These are phyloP conservation scores for Monoraphidium neglectum DNA, from an alignment of 139 green algal species.

Conservation along the genomic window DNA sequence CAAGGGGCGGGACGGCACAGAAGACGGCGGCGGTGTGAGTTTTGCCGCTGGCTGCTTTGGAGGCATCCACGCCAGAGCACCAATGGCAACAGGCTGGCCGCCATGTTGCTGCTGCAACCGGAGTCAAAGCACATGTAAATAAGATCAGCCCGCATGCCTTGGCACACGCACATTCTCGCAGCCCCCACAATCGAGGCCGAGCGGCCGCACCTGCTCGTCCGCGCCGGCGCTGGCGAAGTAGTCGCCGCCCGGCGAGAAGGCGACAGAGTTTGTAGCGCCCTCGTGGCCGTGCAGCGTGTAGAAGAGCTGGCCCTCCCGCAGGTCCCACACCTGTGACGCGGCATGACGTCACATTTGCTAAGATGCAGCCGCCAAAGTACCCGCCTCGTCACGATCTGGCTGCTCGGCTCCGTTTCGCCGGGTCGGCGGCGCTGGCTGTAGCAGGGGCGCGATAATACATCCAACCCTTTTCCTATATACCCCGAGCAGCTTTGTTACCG, in stretches of 20 bases:
- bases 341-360: too few species aligned
- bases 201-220: slow-evolving; percentile 70
- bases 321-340: slow-evolving; percentile 76
- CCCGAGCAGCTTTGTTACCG: too few species aligned
- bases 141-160: neutral
- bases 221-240: slow-evolving; percentile 82
- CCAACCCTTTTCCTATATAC: too few species aligned
- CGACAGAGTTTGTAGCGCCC: slow-evolving; percentile 63
- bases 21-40: too few species aligned
- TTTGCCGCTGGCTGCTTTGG: neutral
- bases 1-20: too few species aligned
- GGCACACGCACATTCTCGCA: neutral
- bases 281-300: slow-evolving; percentile 93
- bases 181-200: neutral
- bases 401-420: too few species aligned
- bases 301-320: slow-evolving; percentile 87
- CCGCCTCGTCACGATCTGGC: too few species aligned
- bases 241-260: slow-evolving; percentile 78
- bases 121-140: neutral
- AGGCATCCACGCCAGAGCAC: too few species aligned
- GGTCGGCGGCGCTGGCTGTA: too few species aligned
- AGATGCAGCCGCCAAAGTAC: too few species aligned
- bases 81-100: neutral
- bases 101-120: neutral
- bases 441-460: too few species aligned